Conservation (phyloP, 441 rosid genomes). For the Jatropha podagrica region DNA sequence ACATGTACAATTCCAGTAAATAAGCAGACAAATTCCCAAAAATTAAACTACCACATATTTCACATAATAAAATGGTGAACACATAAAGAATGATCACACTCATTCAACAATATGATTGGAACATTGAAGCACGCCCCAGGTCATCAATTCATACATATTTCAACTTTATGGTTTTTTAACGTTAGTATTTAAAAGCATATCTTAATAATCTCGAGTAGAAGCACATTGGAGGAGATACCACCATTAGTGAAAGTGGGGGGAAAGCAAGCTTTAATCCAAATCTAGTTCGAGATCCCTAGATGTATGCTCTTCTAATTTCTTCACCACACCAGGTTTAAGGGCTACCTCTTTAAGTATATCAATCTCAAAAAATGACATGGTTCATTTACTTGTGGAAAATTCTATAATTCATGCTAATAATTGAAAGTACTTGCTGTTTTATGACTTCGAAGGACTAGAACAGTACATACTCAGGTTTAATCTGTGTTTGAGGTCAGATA, state of each 20-base stretch:
- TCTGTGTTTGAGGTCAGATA: constrained; percentile 69
- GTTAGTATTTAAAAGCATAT: background rate
- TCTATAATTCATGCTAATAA: constrained; percentile 1
- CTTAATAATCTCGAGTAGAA: background rate
- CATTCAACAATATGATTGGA: background rate
- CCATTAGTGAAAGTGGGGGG: background rate
- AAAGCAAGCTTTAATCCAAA: background rate
- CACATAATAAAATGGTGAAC: background rate
- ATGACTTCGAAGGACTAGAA: background rate
- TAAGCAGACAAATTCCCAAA: background rate
- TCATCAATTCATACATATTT: background rate
- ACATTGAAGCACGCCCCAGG: background rate
- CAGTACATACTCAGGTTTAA: constrained; percentile 52
- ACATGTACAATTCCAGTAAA: background rate
- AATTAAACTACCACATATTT: background rate
- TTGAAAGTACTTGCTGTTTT: constrained; percentile 6
- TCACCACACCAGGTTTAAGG: too few species aligned
- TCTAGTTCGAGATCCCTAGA: too few species aligned
- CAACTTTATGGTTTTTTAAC: background rate
- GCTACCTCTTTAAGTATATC: too few species aligned
- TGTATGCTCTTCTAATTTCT: too few species aligned
- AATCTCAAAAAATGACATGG: background rate
- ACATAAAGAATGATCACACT: background rate
- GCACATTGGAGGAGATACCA: background rate
- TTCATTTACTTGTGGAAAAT: background rate